Evolutionary conservation across 805 yeast genomes (phyloP), one percentile per base, ranked within the genome.

Genomic region (Yueomyces sp.): DNA sequence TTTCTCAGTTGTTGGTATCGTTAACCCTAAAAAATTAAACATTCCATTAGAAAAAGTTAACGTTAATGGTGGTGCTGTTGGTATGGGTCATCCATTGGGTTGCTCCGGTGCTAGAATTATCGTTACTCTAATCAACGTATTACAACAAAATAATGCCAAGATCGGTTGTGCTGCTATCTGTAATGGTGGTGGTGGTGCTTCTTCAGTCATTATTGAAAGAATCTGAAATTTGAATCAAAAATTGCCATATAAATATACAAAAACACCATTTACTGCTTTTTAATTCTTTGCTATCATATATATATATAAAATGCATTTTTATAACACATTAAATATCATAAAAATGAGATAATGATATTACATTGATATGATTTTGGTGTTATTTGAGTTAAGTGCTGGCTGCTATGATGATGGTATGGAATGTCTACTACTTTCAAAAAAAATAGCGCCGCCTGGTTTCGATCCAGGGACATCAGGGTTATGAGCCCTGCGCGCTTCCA

Each of bases 151-250:
- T 72, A 67, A 67, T 44, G 94, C 90, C 54, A 85, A 81, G 69
- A 65, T 79, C 53, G 99, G 99, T 64, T 86, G 79, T 52, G 96
- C 96, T 56, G 96, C 86, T 64, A 81, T 92, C 61, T 92, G 98
- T 75, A 92, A 92, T 66, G 98, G 99, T 72, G 99, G 99, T 59
- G 99, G 99, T 63, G 99, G 98, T 63, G 97, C 96, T 41, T 82
- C 95, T 45, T 81, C 97, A 28, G 71, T 92, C 56, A 85, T 92
- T 48, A 76, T 92, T 56, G 95, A 88, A 70, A 77, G 71, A 56
- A 57, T 77, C 8, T 34, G 34, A 39, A 19, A 19, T 19, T 19
- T 19, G 19, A 19, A 19, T 73, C 2, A 30, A 9, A 30, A 30
- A 30, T 30, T 6, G 9, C 33, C 33, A 30, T 30, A 30, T 30